Base-by-base conservation (phyloP, 164 flowering plant species). In the Tetrastigma voinierianum region DNA sequence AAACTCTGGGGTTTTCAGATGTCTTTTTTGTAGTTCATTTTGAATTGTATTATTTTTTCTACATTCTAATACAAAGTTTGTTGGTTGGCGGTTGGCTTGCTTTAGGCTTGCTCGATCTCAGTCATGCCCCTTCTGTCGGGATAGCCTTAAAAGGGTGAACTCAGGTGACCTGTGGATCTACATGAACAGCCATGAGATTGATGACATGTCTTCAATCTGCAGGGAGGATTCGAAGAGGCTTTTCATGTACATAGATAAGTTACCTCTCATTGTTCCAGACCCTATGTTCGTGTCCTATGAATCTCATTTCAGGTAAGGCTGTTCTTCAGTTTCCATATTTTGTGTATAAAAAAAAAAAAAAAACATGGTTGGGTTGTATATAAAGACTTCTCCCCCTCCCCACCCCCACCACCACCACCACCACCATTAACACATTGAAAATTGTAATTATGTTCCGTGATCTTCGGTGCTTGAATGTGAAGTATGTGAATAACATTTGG, bases 111-210 rank as follows among this genome's bases (percentile, higher is more conserved):
- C 84, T 46, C 78, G 92, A 67, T 89, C 97, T 32, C 90, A 83
- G 70, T 93, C 97, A 15, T 93, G 96, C 81, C 96, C 97, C 54
- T 93, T 93, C 77, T 93, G 97, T 59, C 86, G 97, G 46, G 86
- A 84, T 70, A 86, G 89, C 62, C 89, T 93, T 4, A 90, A 81
- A 67, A 79, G 91, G 58, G 90, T 93, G 20, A 77, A 86, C 65
- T 87, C 98, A 0, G 79, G 83, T 16, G 97, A 91, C 59, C 96
- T 93, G 19, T 91, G 97, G 97, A 85, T 91, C 45, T 87, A 82
- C 68, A 85, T 84, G 9, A 76, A 83, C 71, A 66, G 46, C 17
- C 65, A 61, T 11, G 98, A 93, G 48, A 70, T 80, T 21, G 62
- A 74, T 0, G 96, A 93, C 58, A 61, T 81, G 72, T 25, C 82